A percentile compares a stretch with the other conserved stretches of the same genome.
These are phyloP conservation scores for Parastagonospora avenae DNA, from an alignment of 2,329 filamentous ascomycete species.

Conservation along the genomic window DNA sequence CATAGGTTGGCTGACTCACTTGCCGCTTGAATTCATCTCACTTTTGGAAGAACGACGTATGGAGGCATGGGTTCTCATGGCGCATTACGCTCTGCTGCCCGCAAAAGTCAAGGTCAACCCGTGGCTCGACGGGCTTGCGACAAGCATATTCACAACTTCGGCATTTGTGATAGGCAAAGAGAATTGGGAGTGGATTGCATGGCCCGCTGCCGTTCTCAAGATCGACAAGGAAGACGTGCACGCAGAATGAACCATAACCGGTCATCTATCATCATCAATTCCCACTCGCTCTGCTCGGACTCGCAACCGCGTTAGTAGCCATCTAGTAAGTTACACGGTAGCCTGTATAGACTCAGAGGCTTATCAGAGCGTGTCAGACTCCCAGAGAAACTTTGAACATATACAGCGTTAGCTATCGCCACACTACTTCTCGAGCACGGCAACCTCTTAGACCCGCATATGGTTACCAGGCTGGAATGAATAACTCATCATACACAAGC, in stretches of 20 bases:
- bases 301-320: no score
- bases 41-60: constrained; percentile 25
- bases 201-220: constrained; percentile 24
- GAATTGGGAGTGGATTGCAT: constrained; percentile 30
- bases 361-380: no score
- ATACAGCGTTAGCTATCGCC: no score
- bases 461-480: no score
- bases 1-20: constrained; percentile 20
- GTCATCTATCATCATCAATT: neutral
- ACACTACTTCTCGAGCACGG: no score
- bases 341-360: no score
- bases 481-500: no score
- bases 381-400: no score
- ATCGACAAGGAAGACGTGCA: constrained; percentile 17
- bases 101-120: constrained; percentile 16
- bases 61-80: constrained; percentile 35
- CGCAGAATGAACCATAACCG: no score
- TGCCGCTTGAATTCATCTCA: constrained; percentile 20
- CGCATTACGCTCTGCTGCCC: constrained; percentile 33
- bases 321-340: no score
- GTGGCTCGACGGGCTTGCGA: constrained; percentile 28
- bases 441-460: no score
- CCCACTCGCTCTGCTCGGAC: no score
- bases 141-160: constrained; percentile 23
- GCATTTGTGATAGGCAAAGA: constrained; percentile 29